phyloP scores from a whole-genome alignment of 2,329 filamentous ascomycete species.

The Aureobasidium lini region DNA sequence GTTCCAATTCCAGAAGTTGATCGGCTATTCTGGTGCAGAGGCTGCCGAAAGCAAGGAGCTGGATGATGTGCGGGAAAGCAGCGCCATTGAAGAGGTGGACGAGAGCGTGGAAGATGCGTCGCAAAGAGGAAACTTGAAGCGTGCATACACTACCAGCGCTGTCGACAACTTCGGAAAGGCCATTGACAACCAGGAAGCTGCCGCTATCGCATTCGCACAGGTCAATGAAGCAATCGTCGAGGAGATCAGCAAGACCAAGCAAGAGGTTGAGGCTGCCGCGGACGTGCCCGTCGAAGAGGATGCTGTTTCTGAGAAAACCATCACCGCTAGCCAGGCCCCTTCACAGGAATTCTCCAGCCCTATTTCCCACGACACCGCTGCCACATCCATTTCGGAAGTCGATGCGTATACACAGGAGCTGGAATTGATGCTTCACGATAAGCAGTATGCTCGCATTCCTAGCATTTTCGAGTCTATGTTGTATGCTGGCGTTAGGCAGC shows the following conservation, averaged over 20 bases:
- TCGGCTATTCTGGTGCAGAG: constrained; percentile 59
- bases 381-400: constrained; percentile 38
- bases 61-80: constrained; percentile 25
- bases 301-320: constrained; percentile 4
- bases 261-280: constrained; percentile 35
- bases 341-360: background rate
- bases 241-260: constrained; percentile 60
- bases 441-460: constrained; percentile 80
- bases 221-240: constrained; percentile 78
- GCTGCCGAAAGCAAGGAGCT: constrained; percentile 26
- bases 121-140: constrained; percentile 30
- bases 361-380: background rate
- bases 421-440: constrained; percentile 60
- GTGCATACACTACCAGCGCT: constrained; percentile 46
- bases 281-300: constrained; percentile 9
- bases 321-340: background rate
- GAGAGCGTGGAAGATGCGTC: constrained; percentile 24
- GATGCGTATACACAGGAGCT: constrained; percentile 75
- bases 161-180: constrained; percentile 54
- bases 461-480: constrained; percentile 87
- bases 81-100: constrained; percentile 31
- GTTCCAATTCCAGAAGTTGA: constrained; percentile 78
- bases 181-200: constrained; percentile 40
- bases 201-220: constrained; percentile 60
- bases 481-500: constrained; percentile 68